Conservation (phyloP, 169 alveolate genomes). For the Eimeria brunetti region DNA sequence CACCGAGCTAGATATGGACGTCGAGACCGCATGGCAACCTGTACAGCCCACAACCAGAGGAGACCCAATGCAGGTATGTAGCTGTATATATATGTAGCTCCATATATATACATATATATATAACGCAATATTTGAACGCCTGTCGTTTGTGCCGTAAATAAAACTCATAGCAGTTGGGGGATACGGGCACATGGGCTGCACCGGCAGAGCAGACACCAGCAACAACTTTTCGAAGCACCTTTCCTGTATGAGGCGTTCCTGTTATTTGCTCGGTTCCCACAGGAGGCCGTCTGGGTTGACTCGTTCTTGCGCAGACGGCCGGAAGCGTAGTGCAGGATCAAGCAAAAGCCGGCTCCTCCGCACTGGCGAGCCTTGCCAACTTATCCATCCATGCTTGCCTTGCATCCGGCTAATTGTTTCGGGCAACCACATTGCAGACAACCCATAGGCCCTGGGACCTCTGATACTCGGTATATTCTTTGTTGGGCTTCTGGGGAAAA, state of each 20-base stretch:
- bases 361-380: neutral
- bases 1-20: conserved; percentile 56
- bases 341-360: neutral
- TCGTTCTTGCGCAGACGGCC: conserved; percentile 69
- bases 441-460: neutral
- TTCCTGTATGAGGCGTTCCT: neutral
- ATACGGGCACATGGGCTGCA: neutral
- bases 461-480: neutral
- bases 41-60: neutral
- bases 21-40: conserved; percentile 55
- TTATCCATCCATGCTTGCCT: neutral
- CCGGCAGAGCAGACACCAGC: neutral
- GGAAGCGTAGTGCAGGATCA: neutral
- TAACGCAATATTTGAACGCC: neutral
- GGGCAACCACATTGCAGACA: neutral
- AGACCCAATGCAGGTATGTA: conserved; percentile 15
- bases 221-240: neutral
- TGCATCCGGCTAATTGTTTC: neutral
- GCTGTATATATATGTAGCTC: neutral
- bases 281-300: conserved; percentile 66
- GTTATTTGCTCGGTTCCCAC: conserved; percentile 16
- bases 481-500: neutral
- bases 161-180: neutral
- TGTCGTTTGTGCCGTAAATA: neutral
- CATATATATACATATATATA: neutral